Percentiles rank a stretch among this genome's conserved stretches.
These are phyloP conservation scores for Ustilago xerochloae DNA, from an alignment of 1,284 basidiomycete genomes.

Conservation along the genomic window DNA sequence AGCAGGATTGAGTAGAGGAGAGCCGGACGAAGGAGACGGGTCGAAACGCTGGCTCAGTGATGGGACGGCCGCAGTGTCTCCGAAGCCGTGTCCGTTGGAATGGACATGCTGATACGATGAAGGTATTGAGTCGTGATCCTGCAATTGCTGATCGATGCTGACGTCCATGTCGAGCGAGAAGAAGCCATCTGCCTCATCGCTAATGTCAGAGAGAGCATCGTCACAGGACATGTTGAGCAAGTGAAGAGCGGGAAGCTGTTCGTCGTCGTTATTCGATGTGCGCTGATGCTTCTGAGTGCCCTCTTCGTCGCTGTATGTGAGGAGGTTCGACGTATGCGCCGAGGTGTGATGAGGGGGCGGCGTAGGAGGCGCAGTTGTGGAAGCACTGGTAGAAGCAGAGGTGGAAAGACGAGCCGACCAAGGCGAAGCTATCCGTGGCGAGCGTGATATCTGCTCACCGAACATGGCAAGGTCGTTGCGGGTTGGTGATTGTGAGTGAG, in stretches of 20 bases:
- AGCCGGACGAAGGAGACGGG: constrained; percentile 1
- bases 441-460: constrained; percentile 28
- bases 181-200: constrained; percentile 53
- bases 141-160: constrained; percentile 45
- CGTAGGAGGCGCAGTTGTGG: constrained; percentile 36
- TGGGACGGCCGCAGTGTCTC: not conserved
- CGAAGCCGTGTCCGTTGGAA: not conserved
- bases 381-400: constrained; percentile 37
- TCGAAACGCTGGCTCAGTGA: constrained; percentile 12
- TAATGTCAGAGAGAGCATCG: constrained; percentile 30
- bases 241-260: constrained; percentile 28
- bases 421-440: constrained; percentile 33
- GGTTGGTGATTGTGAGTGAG: not conserved
- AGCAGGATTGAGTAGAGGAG: constrained; percentile 15
- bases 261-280: no score
- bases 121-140: not conserved
- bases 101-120: not conserved
- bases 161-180: constrained; percentile 58
- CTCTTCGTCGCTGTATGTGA: not conserved
- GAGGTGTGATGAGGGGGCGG: constrained; percentile 13
- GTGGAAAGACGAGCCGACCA: constrained; percentile 46
- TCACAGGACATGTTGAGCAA: constrained; percentile 45
- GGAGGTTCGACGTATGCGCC: not conserved
- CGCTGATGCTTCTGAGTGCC: constrained; percentile 1
- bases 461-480: constrained; percentile 28